A percentile compares a stretch with the other conserved stretches of the same genome.
Evolutionary conservation across 441 rosid genomes (phyloP).

Genomic region (Syzygium syzygioides): DNA sequence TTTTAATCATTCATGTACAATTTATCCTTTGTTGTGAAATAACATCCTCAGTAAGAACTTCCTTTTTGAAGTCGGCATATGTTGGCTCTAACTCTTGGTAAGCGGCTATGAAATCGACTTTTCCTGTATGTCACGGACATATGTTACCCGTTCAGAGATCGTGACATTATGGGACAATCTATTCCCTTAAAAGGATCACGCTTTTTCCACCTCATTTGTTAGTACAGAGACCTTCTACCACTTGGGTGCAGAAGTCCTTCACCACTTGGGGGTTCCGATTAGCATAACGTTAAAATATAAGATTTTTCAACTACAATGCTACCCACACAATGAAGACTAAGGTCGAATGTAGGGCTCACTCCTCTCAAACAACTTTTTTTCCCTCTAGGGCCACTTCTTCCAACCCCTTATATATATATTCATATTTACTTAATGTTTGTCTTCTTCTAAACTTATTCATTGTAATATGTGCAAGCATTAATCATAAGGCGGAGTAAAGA

Average conservation of each 20-base stretch:
- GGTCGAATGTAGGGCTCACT: not conserved
- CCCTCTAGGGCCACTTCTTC: not conserved
- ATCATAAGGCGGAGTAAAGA: not conserved
- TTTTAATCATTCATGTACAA: not conserved
- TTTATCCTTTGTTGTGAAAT: not conserved
- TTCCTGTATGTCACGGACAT: accelerated
- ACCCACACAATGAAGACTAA: not conserved
- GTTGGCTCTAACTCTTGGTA: not conserved
- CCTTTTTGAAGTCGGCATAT: not conserved
- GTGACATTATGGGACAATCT: too few species aligned
- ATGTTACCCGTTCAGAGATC: accelerated
- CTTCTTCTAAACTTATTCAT: not conserved
- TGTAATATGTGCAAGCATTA: not conserved
- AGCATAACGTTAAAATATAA: not conserved
- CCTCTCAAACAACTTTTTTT: not conserved
- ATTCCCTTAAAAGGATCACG: not conserved
- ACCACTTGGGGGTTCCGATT: accelerated
- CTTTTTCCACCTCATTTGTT: not conserved
- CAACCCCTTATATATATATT: not conserved
- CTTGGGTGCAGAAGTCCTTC: accelerated
- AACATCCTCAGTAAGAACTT: not conserved
- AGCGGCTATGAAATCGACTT: accelerated
- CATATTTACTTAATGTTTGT: not conserved
- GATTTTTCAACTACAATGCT: not conserved
- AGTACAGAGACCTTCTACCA: accelerated